These are phyloP conservation scores for Platismatia glauca DNA, from an alignment of 495 filamentous ascomycete species.

Conservation along the genomic window DNA sequence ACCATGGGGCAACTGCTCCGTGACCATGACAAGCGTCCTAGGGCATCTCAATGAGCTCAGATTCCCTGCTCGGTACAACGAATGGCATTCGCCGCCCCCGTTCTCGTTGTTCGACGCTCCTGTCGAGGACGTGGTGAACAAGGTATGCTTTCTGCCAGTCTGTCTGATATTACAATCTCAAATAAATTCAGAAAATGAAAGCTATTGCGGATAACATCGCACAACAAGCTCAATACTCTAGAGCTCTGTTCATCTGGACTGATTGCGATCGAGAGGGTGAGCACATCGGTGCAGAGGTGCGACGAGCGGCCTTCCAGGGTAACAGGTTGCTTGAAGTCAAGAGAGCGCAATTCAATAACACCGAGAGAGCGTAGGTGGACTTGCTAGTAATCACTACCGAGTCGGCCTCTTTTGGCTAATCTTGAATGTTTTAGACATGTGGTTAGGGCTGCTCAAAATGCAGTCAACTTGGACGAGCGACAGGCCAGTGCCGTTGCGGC, in stretches of 20 bases:
- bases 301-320: slow-evolving; percentile 63
- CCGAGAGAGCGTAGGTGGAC: slow-evolving; percentile 69
- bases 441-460: slow-evolving; percentile 67
- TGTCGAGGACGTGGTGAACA: slow-evolving; percentile 53
- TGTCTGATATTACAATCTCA: background rate
- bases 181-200: slow-evolving; percentile 54
- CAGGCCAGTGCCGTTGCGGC: slow-evolving; percentile 85
- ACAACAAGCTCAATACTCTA: slow-evolving; percentile 57
- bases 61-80: slow-evolving; percentile 59
- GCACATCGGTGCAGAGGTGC: slow-evolving; percentile 90
- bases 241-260: slow-evolving; percentile 88
- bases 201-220: slow-evolving; percentile 79
- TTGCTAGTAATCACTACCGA: background rate
- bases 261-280: slow-evolving; percentile 98
- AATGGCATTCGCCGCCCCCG: slow-evolving; percentile 75
- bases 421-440: slow-evolving; percentile 48
- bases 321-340: slow-evolving; percentile 71
- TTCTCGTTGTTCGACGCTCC: slow-evolving; percentile 74
- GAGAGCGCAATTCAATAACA: slow-evolving; percentile 88
- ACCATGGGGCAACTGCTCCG: slow-evolving; percentile 71
- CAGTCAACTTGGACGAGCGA: slow-evolving; percentile 68
- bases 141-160: slow-evolving; percentile 37
- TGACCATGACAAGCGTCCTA: slow-evolving; percentile 85
- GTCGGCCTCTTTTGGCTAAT: slow-evolving; percentile 1
- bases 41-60: slow-evolving; percentile 73